These are phyloP conservation scores for Ustilago vetiveriae DNA, from an alignment of 1,284 basidiomycete species.

Conservation along the genomic window DNA sequence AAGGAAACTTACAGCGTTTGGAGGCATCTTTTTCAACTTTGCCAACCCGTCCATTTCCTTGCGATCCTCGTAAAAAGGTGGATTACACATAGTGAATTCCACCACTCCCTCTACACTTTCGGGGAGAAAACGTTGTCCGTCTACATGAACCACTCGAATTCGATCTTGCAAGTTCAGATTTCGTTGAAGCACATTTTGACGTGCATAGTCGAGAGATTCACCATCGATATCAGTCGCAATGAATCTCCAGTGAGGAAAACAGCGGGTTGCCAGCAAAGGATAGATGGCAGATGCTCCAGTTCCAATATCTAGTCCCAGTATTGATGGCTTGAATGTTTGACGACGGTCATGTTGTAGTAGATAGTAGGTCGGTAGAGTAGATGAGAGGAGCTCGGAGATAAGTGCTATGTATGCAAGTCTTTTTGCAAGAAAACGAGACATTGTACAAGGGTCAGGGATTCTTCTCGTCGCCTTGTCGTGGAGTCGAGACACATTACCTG, in stretches of 20 bases:
- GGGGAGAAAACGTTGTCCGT: no score
- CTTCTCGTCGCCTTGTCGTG: no score
- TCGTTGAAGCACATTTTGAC: conserved; percentile 71
- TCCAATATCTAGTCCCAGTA: conserved; percentile 19
- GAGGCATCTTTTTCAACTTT: conserved; percentile 19
- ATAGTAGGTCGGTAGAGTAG: conserved; percentile 4
- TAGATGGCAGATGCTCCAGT: conserved; percentile 75
- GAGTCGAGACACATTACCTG: no score
- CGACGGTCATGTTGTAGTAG: conserved; percentile 1
- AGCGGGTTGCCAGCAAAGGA: conserved; percentile 74
- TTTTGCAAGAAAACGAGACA: neutral
- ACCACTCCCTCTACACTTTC: neutral
- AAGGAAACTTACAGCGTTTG: conserved; percentile 28
- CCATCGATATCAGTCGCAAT: conserved; percentile 39
- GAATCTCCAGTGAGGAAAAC: conserved; percentile 26
- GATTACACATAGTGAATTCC: conserved; percentile 86
- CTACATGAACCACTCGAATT: conserved; percentile 71
- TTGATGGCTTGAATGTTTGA: neutral
- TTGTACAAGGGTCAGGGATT: no score
- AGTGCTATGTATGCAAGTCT: conserved; percentile 36
- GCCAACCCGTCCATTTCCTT: conserved; percentile 73
- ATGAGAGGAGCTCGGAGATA: conserved; percentile 16
- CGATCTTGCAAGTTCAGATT: conserved; percentile 70
- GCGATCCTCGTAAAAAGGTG: conserved; percentile 83
- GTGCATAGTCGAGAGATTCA: conserved; percentile 27